Conservation (phyloP, 306 rosid genomes). For the Trifolium repens region DNA sequence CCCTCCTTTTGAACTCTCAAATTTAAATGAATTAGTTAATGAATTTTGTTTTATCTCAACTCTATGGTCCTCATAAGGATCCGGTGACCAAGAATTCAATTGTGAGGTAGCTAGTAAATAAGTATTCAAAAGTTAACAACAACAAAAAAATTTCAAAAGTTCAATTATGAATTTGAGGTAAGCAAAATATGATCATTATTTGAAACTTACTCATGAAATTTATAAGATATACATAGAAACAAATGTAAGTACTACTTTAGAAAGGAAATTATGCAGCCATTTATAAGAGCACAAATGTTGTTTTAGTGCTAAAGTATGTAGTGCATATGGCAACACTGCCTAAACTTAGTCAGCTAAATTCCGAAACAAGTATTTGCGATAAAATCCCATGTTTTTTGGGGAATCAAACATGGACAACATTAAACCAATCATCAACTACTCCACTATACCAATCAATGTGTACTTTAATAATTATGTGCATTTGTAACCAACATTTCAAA, state of each 20-base stretch:
- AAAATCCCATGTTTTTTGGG: conserved; percentile 73
- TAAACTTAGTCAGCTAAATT: conserved; percentile 46
- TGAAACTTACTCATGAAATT: no score
- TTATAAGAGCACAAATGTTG: conserved; percentile 27
- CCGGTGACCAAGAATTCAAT: no score
- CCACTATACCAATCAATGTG: conserved; percentile 61
- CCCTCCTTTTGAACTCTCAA: no score
- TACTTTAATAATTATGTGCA: conserved; percentile 54
- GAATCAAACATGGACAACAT: conserved; percentile 80
- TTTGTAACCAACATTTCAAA: conserved; percentile 38
- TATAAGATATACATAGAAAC: neutral
- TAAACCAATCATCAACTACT: conserved; percentile 76
- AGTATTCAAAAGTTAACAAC: no score
- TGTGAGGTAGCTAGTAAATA: no score
- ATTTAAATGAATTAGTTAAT: no score
- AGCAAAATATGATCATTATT: no score
- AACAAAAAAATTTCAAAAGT: no score
- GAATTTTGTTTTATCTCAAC: no score
- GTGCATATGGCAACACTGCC: conserved; percentile 43
- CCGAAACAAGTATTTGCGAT: conserved; percentile 60
- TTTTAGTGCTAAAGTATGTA: conserved; percentile 40
- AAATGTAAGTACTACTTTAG: neutral
- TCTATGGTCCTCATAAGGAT: no score
- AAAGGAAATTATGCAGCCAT: conserved; percentile 36
- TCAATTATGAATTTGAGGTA: no score